phyloP scores from a whole-genome alignment of 2,329 filamentous ascomycete species.

The Scedosporium dehoogii region DNA sequence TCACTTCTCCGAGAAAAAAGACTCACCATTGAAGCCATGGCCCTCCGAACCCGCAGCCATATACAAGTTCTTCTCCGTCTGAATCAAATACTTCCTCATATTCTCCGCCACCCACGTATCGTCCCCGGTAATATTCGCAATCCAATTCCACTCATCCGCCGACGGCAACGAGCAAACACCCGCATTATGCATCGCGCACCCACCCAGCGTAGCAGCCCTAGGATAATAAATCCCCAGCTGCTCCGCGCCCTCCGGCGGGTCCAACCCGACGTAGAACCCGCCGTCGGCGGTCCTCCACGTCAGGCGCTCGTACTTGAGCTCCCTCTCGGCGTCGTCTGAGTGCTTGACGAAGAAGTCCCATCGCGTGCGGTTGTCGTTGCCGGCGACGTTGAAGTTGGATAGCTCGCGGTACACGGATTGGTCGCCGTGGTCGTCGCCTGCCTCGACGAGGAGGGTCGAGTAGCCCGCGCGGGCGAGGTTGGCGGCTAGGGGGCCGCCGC shows the following conservation, averaged over 20 bases:
- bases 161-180: conserved; percentile 38
- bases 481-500: conserved; percentile 48
- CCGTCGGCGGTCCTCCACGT: conserved; percentile 12
- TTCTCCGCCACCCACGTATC: conserved; percentile 34
- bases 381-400: conserved; percentile 35
- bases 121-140: conserved; percentile 38
- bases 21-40: conserved; percentile 35
- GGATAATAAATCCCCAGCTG: conserved; percentile 19
- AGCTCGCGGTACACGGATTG: conserved; percentile 34
- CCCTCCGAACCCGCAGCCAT: conserved; percentile 22
- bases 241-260: conserved; percentile 17
- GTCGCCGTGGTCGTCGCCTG: conserved; percentile 46
- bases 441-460: conserved; percentile 51
- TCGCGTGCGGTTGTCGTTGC: conserved; percentile 38
- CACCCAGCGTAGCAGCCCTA: conserved; percentile 15
- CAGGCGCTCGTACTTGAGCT: conserved; percentile 24
- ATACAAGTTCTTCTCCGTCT: conserved; percentile 31
- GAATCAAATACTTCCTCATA: conserved; percentile 38
- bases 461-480: conserved; percentile 49
- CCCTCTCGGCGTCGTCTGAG: conserved; percentile 38
- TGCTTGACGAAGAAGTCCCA: conserved; percentile 54
- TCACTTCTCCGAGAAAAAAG: no score
- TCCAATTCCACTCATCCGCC: conserved; percentile 36
- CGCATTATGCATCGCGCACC: conserved; percentile 35
- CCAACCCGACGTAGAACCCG: conserved; percentile 8